phyloP scores from a whole-genome alignment of 257 asterid genomes.

The Penstemon barbatus region DNA sequence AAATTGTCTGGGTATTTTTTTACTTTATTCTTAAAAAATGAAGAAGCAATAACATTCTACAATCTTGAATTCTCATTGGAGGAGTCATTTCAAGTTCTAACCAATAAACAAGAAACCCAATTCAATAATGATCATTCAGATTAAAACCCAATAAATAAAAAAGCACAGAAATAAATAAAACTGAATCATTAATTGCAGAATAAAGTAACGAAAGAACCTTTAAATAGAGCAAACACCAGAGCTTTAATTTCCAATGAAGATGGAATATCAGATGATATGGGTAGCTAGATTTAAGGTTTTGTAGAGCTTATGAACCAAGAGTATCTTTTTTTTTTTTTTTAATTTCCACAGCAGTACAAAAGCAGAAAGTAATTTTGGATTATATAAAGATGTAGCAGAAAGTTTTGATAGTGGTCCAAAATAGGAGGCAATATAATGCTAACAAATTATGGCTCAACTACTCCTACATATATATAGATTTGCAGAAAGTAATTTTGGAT shows the following conservation, averaged over 20 bases:
- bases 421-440: conserved; percentile 7
- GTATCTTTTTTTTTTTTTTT: conserved; percentile 10
- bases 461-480: not conserved
- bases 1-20: too few relatives aligned
- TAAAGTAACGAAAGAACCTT: conserved; percentile 27
- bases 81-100: conserved; percentile 7
- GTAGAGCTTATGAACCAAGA: conserved; percentile 11
- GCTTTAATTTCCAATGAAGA: conserved; percentile 29
- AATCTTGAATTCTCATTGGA: not conserved
- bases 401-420: conserved; percentile 27
- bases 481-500: conserved; percentile 30
- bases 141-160: not conserved
- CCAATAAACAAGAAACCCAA: conserved; percentile 5
- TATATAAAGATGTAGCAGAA: not conserved
- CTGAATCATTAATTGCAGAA: conserved; percentile 12
- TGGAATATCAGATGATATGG: conserved; percentile 19
- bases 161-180: conserved; percentile 2
- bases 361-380: conserved; percentile 30
- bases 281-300: conserved; percentile 25
- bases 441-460: conserved; percentile 38
- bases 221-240: conserved; percentile 16
- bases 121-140: conserved; percentile 11
- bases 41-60: not conserved
- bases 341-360: conserved; percentile 27
- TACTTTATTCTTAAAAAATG: too few relatives aligned